phyloP scores from a whole-genome alignment of 1,139 yeast genomes.

The Casaregolazyma lundiana region DNA sequence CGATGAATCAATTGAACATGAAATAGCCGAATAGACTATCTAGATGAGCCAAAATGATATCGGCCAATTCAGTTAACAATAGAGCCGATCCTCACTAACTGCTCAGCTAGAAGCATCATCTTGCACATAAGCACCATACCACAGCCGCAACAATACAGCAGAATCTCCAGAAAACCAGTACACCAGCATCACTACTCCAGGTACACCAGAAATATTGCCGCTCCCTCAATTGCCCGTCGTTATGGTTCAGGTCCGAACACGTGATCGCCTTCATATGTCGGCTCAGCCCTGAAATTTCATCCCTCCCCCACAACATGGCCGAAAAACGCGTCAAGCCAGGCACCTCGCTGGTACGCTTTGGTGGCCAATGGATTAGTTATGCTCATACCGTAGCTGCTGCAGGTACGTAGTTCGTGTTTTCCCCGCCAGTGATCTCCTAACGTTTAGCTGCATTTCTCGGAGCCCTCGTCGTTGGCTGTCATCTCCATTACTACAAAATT shows the following conservation, averaged over 20 bases:
- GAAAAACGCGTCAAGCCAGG: conserved; percentile 36
- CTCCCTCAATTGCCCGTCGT: background rate
- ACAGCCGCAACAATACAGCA: too few relatives aligned
- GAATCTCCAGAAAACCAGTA: too few relatives aligned
- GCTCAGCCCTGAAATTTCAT: background rate
- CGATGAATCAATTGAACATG: too few relatives aligned
- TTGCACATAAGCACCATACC: too few relatives aligned
- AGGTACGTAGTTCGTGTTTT: conserved; percentile 19
- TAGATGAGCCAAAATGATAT: too few relatives aligned
- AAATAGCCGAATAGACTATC: too few relatives aligned
- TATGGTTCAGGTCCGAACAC: background rate
- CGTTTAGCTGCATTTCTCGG: conserved; percentile 56
- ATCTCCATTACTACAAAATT: conserved; percentile 77
- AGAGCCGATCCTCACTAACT: too few relatives aligned
- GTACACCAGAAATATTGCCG: background rate
- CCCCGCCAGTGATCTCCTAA: background rate
- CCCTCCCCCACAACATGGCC: conserved; percentile 4
- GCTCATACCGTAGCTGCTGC: conserved; percentile 70
- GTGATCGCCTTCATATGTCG: background rate
- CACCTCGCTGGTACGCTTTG: conserved; percentile 33
- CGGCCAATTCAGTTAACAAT: too few relatives aligned
- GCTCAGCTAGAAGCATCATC: too few relatives aligned
- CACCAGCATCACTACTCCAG: too few relatives aligned
- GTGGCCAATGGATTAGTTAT: conserved; percentile 61
- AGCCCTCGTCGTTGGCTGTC: conserved; percentile 69